Conservation (phyloP, 257 asterid species). For the Oldenlandia corymbosa region DNA sequence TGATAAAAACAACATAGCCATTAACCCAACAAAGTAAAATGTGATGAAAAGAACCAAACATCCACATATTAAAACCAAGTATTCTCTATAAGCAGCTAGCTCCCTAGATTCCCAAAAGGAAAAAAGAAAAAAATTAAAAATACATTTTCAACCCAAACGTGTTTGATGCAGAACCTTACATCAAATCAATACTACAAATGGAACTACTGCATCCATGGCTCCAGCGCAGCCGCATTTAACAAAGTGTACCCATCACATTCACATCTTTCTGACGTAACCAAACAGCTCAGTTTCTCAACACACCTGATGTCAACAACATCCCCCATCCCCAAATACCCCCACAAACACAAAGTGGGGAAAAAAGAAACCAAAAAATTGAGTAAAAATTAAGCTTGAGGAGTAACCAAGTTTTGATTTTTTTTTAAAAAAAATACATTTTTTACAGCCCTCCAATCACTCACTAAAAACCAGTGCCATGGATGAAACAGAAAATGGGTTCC, state of each 20-base stretch:
- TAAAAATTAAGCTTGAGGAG: neutral
- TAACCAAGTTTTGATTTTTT: constrained; percentile 10
- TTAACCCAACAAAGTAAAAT: constrained; percentile 27
- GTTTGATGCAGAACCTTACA: constrained; percentile 27
- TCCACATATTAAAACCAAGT: constrained; percentile 30
- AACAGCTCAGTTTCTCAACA: constrained; percentile 13
- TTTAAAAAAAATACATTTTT: too few relatives aligned
- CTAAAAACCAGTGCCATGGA: constrained; percentile 6
- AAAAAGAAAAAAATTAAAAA: too few relatives aligned
- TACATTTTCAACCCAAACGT: neutral
- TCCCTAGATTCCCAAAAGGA: constrained; percentile 12
- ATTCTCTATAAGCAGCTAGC: constrained; percentile 36
- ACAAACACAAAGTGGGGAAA: neutral
- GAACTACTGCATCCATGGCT: constrained; percentile 12
- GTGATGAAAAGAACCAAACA: constrained; percentile 37
- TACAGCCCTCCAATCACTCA: neutral
- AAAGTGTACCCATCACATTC: constrained; percentile 30
- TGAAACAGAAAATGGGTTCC: constrained; percentile 15
- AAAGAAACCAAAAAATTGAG: neutral
- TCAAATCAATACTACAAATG: constrained; percentile 34
- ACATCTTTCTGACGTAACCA: constrained; percentile 13
- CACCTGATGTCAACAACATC: constrained; percentile 7
- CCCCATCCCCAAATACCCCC: neutral
- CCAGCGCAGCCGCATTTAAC: constrained; percentile 4
- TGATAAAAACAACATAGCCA: constrained; percentile 13